phyloP scores from a whole-genome alignment of 1,284 basidiomycete genomes.

The Sporisorium iseilematis-ciliati region DNA sequence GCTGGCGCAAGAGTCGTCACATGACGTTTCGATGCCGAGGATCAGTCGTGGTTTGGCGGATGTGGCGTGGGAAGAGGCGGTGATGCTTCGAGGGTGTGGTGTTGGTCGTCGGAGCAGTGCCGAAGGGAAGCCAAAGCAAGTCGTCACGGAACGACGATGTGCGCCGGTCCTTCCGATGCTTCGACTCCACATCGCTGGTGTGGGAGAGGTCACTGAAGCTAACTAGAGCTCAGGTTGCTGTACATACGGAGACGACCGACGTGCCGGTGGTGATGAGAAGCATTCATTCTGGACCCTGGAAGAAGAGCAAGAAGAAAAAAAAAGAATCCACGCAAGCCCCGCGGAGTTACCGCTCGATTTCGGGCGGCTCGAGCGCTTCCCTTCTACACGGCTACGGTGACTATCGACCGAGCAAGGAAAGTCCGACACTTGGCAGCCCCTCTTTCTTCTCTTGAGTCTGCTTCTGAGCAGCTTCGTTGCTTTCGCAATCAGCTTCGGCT shows the following conservation, averaged over 20 bases:
- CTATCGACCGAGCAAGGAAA: neutral
- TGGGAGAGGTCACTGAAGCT: neutral
- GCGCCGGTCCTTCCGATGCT: conserved; percentile 7
- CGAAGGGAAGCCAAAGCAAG: conserved; percentile 6
- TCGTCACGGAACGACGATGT: neutral
- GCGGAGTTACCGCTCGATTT: neutral
- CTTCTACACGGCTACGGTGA: neutral
- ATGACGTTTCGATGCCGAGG: conserved; percentile 67
- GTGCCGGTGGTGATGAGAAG: neutral
- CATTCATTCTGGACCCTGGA: neutral
- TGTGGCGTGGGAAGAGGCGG: neutral
- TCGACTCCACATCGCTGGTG: conserved; percentile 10
- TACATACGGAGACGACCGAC: neutral
- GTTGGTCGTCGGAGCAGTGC: conserved; percentile 1
- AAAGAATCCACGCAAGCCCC: neutral
- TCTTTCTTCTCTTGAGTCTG: no score
- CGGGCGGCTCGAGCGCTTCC: conserved; percentile 1
- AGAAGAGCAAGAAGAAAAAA: neutral
- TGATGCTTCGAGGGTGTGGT: neutral
- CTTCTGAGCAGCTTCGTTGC: neutral
- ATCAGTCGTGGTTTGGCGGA: conserved; percentile 27
- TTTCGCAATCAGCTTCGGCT: no score
- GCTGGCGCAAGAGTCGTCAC: conserved; percentile 67
- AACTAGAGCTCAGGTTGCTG: neutral
- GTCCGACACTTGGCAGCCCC: neutral